Base-by-base conservation (phyloP, 164 flowering plant species). In the Stephania cephalantha region DNA sequence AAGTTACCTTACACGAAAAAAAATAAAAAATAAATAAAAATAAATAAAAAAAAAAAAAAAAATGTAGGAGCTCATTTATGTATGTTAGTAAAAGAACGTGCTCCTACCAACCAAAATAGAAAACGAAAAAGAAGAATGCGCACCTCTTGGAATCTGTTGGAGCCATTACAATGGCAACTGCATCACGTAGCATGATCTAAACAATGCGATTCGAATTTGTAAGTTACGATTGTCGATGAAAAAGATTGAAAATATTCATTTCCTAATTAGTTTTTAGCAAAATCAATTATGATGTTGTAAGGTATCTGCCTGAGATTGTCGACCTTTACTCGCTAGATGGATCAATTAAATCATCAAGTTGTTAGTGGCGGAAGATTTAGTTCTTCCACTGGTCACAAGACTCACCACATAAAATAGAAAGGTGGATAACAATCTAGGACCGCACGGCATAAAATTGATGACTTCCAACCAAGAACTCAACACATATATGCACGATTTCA, bases 131-230 rank as follows among this genome's bases (percentile, higher is more conserved):
- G 73, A 73, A 46, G 46, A 73, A 22, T 67, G 58, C 65, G 7
- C 30, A 91, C 94, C 94, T 90, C 76, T 91, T 77, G 46, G 80
- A 70, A 83, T 91, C 95, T 55, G 93, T 88, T 55, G 97, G 97
- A 81, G 98, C 94, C 90, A 93, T 79, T 78, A 90, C 97, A 78
- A 93, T 84, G 13, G 93, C 97, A 69, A 93, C 79, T 22, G 96
- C 94, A 84, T 93, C 97, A 20, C 93, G 93, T 45, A 93, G 83
- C 93, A 91, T 91, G 22, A 84, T 82, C 95, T 93, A 82, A 63
- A 74, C 70, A 78, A 42, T 29, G 69, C 46, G 63, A 55, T 5
- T 6, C 10, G 69, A 55, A 20, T 13, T 12, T 55, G 17, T 6
- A 12, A 13, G 5, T 11, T 12, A 13, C 17, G 5, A 55, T 55